These are phyloP conservation scores for Drechslera avenae DNA, from an alignment of 2,329 filamentous ascomycete genomes.

Conservation along the genomic window DNA sequence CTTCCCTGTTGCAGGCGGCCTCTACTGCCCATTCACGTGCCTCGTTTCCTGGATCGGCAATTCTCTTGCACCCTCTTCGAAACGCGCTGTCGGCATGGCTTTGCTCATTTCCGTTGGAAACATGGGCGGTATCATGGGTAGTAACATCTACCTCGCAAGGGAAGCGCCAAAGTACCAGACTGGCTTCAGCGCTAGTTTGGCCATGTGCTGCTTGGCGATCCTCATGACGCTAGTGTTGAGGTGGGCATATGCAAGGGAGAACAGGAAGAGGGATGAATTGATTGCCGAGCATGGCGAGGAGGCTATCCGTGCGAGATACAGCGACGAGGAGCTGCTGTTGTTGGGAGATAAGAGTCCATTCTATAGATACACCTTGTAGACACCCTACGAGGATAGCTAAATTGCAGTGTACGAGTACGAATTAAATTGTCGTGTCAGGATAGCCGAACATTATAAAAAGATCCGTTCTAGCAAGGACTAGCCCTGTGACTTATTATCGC, in stretches of 20 bases:
- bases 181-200: conserved; percentile 57
- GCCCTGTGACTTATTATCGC: no score
- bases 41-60: conserved; percentile 47
- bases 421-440: no score
- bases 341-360: conserved; percentile 52
- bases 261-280: conserved; percentile 32
- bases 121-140: conserved; percentile 49
- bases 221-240: conserved; percentile 48
- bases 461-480: no score
- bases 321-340: conserved; percentile 48
- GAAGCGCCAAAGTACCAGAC: conserved; percentile 58
- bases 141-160: conserved; percentile 56
- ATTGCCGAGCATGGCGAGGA: conserved; percentile 39
- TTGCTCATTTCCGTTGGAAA: conserved; percentile 58
- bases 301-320: conserved; percentile 45
- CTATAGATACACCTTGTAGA: conserved; percentile 46
- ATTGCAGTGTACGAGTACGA: no score
- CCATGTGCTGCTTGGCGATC: conserved; percentile 54
- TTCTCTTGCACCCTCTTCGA: conserved; percentile 41
- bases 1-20: conserved; percentile 43
- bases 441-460: no score
- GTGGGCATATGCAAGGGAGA: conserved; percentile 51
- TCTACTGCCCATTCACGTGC: conserved; percentile 47
- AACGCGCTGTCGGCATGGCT: conserved; percentile 55
- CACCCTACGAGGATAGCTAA: neutral